phyloP scores from a whole-genome alignment of 78 protist species.

The Chrysochromulina tobinii region DNA sequence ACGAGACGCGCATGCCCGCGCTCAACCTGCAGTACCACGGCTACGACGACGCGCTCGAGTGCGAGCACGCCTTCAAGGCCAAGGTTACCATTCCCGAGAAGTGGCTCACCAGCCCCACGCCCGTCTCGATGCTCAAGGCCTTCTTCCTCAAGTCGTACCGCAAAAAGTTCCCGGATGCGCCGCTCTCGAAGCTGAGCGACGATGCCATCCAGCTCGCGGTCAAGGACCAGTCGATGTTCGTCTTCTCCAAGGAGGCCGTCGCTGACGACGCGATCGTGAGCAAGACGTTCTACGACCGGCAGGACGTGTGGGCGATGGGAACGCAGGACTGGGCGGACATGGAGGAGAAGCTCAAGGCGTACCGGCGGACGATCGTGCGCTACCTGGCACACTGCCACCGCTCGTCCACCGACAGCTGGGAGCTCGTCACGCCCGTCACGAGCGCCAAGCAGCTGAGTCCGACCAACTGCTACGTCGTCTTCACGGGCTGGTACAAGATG shows the following conservation, averaged over 20 bases:
- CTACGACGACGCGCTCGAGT: neutral
- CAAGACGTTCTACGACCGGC: neutral
- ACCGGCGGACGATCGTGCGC: neutral
- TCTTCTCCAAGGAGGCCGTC: neutral
- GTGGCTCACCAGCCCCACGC: neutral
- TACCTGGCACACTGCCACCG: neutral
- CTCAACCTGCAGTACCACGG: neutral
- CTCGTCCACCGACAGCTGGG: neutral
- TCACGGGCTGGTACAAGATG: slow-evolving; percentile 3
- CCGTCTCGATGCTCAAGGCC: neutral
- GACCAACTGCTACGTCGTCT: neutral
- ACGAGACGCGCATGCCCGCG: neutral
- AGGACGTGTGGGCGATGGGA: neutral
- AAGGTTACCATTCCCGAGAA: neutral
- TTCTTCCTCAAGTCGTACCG: neutral
- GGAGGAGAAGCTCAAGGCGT: neutral
- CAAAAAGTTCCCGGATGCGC: neutral
- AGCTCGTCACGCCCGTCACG: too few relatives aligned
- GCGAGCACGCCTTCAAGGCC: neutral
- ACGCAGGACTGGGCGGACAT: neutral
- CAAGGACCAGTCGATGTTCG: neutral
- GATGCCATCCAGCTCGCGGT: neutral
- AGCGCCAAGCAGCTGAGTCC: too few relatives aligned
- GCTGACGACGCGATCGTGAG: neutral
- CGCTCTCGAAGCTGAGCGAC: neutral